A percentile compares a stretch with the other conserved stretches of the same genome.
Conservation (phyloP, 176 grass and related monocot species). For the Melocanna baccifera region DNA sequence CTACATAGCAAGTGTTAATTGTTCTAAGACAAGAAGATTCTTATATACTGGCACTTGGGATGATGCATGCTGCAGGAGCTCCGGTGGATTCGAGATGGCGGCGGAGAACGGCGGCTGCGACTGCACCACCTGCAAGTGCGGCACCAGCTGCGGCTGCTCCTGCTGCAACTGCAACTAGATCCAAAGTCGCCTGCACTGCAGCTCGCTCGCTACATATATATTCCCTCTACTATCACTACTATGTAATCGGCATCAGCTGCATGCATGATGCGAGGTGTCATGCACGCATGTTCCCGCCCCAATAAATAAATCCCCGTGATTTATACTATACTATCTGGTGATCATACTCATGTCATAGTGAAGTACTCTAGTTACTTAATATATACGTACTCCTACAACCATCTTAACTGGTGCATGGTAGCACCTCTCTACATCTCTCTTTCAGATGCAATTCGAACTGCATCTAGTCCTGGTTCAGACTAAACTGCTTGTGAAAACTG, state of each 20-base stretch:
- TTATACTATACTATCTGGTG: neutral
- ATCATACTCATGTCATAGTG: neutral
- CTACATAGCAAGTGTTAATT: neutral
- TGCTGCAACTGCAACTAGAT: slow-evolving; percentile 44
- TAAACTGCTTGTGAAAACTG: neutral
- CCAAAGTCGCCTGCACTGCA: neutral
- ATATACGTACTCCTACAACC: too few species aligned
- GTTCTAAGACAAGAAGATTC: too few species aligned
- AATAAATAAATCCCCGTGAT: neutral
- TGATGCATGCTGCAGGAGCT: slow-evolving; percentile 3
- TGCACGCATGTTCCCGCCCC: neutral
- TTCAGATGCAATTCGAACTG: neutral
- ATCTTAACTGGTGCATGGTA: too few species aligned
- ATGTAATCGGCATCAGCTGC: neutral
- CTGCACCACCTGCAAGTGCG: slow-evolving; percentile 55
- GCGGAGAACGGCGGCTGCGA: slow-evolving; percentile 35
- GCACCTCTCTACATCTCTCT: neutral
- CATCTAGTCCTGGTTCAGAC: neutral
- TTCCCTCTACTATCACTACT: too few species aligned
- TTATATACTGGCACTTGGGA: too few species aligned
- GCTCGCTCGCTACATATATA: neutral
- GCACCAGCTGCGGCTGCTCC: slow-evolving; percentile 42
- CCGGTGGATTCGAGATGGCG: slow-evolving; percentile 28
- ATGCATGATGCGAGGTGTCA: neutral
- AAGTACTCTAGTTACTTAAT: too few species aligned